These are phyloP conservation scores for Thecamonas trahens DNA, from an alignment of 78 protist genomes.

Conservation along the genomic window DNA sequence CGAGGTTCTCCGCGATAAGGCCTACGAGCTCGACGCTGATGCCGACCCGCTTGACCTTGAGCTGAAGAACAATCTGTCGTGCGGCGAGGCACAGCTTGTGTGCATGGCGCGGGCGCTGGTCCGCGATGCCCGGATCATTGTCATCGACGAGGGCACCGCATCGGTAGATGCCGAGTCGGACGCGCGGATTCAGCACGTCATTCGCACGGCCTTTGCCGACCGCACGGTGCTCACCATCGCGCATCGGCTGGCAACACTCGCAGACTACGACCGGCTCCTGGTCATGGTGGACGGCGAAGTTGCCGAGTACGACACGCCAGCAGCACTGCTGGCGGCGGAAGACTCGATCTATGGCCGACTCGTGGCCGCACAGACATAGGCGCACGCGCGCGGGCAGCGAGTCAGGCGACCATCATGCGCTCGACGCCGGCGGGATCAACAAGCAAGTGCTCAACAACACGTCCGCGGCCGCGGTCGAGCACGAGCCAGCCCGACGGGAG, in stretches of 20 bases:
- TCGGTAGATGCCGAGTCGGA: constrained; percentile 78
- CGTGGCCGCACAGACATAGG: no score
- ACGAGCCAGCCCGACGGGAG: no score
- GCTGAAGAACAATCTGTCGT: constrained; percentile 23
- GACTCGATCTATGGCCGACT: neutral
- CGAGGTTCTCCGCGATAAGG: neutral
- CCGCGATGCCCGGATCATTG: constrained; percentile 7
- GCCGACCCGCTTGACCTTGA: no score
- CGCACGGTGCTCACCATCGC: constrained; percentile 76
- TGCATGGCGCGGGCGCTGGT: constrained; percentile 58
- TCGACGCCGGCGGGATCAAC: no score
- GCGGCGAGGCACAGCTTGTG: constrained; percentile 56
- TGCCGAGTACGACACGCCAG: constrained; percentile 61
- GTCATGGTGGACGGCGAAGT: constrained; percentile 60
- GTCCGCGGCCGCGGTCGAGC: no score
- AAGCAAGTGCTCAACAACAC: no score
- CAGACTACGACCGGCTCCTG: constrained; percentile 45
- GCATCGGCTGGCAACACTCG: constrained; percentile 55
- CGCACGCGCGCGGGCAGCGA: no score
- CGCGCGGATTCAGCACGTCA: constrained; percentile 54
- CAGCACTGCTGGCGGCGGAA: constrained; percentile 10
- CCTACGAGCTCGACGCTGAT: neutral
- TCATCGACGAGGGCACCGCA: constrained; percentile 91
- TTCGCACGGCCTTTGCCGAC: constrained; percentile 50
- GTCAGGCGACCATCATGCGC: no score